A percentile compares a stretch with the other conserved stretches of the same genome.
Conservation (phyloP, 176 grass and related monocot genomes). For the Pontederia paniculata region DNA sequence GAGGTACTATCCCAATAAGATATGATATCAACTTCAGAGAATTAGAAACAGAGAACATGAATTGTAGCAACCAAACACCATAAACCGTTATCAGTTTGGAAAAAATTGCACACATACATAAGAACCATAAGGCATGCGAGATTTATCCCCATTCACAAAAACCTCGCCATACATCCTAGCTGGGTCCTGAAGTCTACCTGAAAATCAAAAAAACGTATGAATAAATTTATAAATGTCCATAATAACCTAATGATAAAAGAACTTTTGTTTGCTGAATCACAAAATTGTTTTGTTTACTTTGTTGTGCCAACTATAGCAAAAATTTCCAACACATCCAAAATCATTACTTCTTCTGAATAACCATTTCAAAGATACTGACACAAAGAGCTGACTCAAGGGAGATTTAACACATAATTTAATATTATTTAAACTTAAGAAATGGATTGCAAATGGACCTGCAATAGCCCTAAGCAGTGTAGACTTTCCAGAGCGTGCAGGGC, state of each 20-base stretch:
- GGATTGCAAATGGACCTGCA: slow-evolving; percentile 36
- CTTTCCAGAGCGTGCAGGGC: slow-evolving; percentile 77
- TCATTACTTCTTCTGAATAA: too few relatives aligned
- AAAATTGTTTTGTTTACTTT: too few relatives aligned
- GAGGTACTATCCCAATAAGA: too few relatives aligned
- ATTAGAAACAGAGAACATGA: too few relatives aligned
- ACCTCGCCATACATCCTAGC: slow-evolving; percentile 73
- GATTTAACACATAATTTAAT: neutral
- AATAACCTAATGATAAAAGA: neutral
- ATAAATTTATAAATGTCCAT: neutral
- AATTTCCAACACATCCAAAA: too few relatives aligned
- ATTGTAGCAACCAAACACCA: neutral
- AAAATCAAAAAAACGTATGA: neutral
- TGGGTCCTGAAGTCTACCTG: slow-evolving; percentile 43
- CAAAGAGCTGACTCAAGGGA: neutral
- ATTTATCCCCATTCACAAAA: slow-evolving; percentile 69
- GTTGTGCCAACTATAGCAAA: too few relatives aligned
- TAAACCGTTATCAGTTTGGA: neutral
- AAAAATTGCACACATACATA: slow-evolving; percentile 41
- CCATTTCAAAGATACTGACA: too few relatives aligned
- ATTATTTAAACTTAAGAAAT: neutral
- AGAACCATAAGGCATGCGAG: slow-evolving; percentile 63
- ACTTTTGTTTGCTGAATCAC: too few relatives aligned
- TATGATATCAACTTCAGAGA: too few relatives aligned
- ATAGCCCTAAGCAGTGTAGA: slow-evolving; percentile 78